Evolutionary conservation across 1,284 basidiomycete species (phyloP).

Genomic region (Ustilago trichophora): DNA sequence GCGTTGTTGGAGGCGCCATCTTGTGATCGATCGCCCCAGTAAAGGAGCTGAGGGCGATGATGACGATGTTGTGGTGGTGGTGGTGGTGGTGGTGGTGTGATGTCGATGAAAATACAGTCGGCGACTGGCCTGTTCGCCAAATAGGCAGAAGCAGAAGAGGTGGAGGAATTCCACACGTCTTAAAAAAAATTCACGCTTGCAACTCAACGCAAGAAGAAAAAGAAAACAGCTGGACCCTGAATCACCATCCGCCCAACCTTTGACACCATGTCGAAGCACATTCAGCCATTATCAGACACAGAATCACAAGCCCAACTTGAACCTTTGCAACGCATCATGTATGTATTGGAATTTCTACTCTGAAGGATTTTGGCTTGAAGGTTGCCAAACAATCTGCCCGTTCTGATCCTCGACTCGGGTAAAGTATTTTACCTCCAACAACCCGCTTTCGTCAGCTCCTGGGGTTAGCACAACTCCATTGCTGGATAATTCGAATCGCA

Average conservation of each 20-base stretch:
- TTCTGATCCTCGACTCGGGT: constrained; percentile 38
- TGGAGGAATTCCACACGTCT: neutral
- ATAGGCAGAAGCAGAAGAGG: neutral
- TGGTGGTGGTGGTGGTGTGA: neutral
- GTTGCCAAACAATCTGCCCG: constrained; percentile 47
- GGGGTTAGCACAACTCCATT: constrained; percentile 86
- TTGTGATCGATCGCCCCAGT: neutral
- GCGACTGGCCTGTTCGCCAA: too few relatives aligned
- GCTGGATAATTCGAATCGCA: constrained; percentile 77
- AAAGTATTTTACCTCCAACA: constrained; percentile 48
- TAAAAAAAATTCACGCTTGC: neutral
- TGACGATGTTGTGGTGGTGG: neutral
- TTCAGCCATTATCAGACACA: too few relatives aligned
- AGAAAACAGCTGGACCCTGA: constrained; percentile 22
- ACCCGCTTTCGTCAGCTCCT: constrained; percentile 68
- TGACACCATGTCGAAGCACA: too few relatives aligned
- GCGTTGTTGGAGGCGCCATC: constrained; percentile 9
- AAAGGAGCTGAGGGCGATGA: neutral
- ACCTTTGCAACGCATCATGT: too few relatives aligned
- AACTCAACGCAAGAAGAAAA: neutral
- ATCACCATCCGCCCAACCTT: neutral
- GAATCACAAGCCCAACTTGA: too few relatives aligned
- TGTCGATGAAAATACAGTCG: too few relatives aligned
- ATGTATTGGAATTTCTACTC: too few relatives aligned
- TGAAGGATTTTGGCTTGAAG: too few relatives aligned